Evolutionary conservation across 495 filamentous ascomycete genomes (phyloP).

Genomic region (Neurospora sp.): DNA sequence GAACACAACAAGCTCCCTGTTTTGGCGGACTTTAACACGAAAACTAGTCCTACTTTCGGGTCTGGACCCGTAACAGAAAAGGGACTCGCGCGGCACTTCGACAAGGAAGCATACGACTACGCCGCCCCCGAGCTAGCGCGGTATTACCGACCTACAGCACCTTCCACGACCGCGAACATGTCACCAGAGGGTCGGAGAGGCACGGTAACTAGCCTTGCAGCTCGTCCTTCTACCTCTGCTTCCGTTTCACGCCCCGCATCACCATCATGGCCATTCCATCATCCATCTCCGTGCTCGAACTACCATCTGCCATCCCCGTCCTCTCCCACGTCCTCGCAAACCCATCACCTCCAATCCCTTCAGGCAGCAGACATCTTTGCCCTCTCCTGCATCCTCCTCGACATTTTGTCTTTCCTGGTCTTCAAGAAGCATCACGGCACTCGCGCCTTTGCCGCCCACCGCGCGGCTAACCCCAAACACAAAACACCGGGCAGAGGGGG

Average conservation of each 20-base stretch:
- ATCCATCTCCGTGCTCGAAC: background rate
- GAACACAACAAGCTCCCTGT: background rate
- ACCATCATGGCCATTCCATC: background rate
- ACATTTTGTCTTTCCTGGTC: constrained; percentile 60
- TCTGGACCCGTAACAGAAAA: background rate
- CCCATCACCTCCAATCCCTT: constrained; percentile 28
- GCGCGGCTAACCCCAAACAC: constrained; percentile 50
- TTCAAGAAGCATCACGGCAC: constrained; percentile 49
- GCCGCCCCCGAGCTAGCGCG: constrained; percentile 59
- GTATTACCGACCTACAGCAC: background rate
- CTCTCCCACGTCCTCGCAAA: constrained; percentile 5
- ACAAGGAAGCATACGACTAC: constrained; percentile 81
- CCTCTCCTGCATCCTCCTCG: constrained; percentile 58
- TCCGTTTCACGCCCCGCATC: constrained; percentile 7
- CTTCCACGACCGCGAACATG: background rate
- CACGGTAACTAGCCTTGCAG: constrained; percentile 5
- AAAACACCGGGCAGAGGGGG: constrained; percentile 53
- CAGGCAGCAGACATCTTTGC: constrained; percentile 67
- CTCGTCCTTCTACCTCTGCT: constrained; percentile 23
- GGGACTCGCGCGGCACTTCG: constrained; percentile 23
- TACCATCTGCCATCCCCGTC: background rate
- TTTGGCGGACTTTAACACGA: background rate
- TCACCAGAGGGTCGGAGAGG: background rate
- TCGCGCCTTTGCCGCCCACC: constrained; percentile 61
- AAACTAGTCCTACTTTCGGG: background rate